These are phyloP conservation scores for Eutypella sp. DNA, from an alignment of 2,329 filamentous ascomycete genomes.

Conservation along the genomic window DNA sequence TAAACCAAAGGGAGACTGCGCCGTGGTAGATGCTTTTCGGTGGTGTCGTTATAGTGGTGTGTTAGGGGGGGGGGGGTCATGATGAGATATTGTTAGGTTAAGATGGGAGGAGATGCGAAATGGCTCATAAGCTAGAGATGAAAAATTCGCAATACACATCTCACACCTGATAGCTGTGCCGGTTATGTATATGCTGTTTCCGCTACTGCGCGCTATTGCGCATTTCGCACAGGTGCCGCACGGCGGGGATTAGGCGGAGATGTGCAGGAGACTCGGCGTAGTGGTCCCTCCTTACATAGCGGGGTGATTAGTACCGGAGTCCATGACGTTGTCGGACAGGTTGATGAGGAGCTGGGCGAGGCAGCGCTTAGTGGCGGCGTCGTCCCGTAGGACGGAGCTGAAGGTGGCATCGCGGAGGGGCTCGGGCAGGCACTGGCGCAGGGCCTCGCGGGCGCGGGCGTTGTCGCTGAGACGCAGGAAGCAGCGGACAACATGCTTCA, in stretches of 20 bases:
- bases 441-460: constrained; percentile 86
- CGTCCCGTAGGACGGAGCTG: constrained; percentile 90
- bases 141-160: background rate
- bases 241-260: background rate
- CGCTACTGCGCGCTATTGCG: too few species aligned
- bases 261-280: background rate
- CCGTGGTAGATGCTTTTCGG: background rate
- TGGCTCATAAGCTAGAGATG: background rate
- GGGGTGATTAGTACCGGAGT: constrained; percentile 27
- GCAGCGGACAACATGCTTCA: constrained; percentile 97
- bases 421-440: constrained; percentile 93
- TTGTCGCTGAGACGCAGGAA: constrained; percentile 96
- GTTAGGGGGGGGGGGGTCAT: background rate
- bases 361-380: constrained; percentile 95
- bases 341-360: constrained; percentile 97
- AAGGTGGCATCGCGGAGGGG: constrained; percentile 99
- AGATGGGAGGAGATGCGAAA: background rate
- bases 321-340: constrained; percentile 79
- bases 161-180: too few species aligned
- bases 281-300: constrained; percentile 21
- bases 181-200: too few species aligned
- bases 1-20: background rate
- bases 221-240: too few species aligned
- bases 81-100: background rate
- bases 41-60: background rate